Conservation (phyloP, 352 stramenopile species). For the Globisporangium middletonii region DNA sequence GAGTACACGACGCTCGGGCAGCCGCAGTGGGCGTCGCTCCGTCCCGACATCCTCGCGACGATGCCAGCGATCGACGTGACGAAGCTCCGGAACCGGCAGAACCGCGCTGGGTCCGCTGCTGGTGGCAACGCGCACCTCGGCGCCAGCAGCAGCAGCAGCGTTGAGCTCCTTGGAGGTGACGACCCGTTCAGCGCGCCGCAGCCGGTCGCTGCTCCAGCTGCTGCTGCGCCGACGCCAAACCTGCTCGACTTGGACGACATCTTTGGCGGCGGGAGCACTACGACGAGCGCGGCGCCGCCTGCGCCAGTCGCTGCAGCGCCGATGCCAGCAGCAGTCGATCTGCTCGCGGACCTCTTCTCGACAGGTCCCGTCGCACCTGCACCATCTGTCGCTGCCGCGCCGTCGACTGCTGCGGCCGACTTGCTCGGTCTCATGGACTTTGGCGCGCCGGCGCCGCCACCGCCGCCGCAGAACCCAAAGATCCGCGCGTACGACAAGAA, state of each 20-base stretch:
- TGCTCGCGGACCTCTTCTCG: constrained; percentile 95
- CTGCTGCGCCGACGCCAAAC: constrained; percentile 33
- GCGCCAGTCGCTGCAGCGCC: constrained; percentile 15
- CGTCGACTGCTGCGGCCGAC: constrained; percentile 24
- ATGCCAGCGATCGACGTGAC: constrained; percentile 94
- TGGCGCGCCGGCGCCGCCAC: constrained; percentile 27
- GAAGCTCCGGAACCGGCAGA: constrained; percentile 68
- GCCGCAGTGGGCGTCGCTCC: constrained; percentile 59
- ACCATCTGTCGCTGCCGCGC: constrained; percentile 1
- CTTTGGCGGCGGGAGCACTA: constrained; percentile 71
- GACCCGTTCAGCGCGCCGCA: constrained; percentile 14
- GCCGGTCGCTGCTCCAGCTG: constrained; percentile 7
- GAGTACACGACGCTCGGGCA: constrained; percentile 93
- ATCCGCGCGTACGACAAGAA: constrained; percentile 95
- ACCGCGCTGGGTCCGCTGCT: constrained; percentile 33
- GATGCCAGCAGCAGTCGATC: constrained; percentile 58
- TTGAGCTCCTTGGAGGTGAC: constrained; percentile 76
- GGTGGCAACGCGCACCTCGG: constrained; percentile 1
- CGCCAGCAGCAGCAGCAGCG: constrained; percentile 4
- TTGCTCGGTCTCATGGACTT: constrained; percentile 79
- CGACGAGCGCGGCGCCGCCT: constrained; percentile 11
- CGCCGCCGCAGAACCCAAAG: constrained; percentile 29
- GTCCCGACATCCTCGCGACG: constrained; percentile 85
- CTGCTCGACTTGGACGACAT: constrained; percentile 96
- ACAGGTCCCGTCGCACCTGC: constrained; percentile 20